These are phyloP conservation scores for Fusarium liriodendri DNA, from an alignment of 2,329 filamentous ascomycete genomes.

Conservation along the genomic window DNA sequence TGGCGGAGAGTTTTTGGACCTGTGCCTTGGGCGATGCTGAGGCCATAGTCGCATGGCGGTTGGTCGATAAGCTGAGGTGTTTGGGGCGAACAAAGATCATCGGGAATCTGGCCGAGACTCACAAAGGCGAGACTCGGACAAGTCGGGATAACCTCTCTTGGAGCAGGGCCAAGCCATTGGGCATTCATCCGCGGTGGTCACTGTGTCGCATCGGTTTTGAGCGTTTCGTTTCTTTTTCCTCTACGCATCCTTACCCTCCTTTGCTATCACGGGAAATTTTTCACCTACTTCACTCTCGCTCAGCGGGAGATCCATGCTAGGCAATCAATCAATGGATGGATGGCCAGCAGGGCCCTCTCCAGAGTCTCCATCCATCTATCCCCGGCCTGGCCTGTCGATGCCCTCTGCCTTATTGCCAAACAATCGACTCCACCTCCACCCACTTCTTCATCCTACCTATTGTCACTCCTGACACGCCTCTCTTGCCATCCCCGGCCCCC, in stretches of 20 bases:
- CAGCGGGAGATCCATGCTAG: conserved; percentile 15
- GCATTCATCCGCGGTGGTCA: conserved; percentile 17
- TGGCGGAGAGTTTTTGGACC: conserved; percentile 15
- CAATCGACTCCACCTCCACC: conserved; percentile 36
- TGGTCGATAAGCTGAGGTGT: conserved; percentile 19
- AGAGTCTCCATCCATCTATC: conserved; percentile 28
- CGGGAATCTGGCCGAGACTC: conserved; percentile 17
- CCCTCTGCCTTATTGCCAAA: conserved; percentile 44
- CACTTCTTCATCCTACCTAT: conserved; percentile 26
- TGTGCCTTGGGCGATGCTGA: conserved; percentile 27
- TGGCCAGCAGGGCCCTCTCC: conserved; percentile 24
- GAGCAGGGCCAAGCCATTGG: conserved; percentile 24
- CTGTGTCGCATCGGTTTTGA: conserved; percentile 20
- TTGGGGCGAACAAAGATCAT: conserved; percentile 14
- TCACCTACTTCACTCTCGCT: conserved; percentile 11
- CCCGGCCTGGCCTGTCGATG: conserved; percentile 39
- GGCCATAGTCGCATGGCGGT: conserved; percentile 28
- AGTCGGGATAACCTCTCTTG: conserved; percentile 29
- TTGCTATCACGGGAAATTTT: conserved; percentile 5
- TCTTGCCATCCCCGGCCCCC: conserved; percentile 15
- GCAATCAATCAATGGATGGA: conserved; percentile 1
- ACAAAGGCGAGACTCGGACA: conserved; percentile 16
- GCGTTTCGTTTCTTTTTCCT: conserved; percentile 27
- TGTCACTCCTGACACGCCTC: conserved; percentile 19
- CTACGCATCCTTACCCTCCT: neutral